Evolutionary conservation across 495 filamentous ascomycete genomes (phyloP), one percentile per base, ranked within the genome.

Genomic region (Trichoderma reesei): DNA sequence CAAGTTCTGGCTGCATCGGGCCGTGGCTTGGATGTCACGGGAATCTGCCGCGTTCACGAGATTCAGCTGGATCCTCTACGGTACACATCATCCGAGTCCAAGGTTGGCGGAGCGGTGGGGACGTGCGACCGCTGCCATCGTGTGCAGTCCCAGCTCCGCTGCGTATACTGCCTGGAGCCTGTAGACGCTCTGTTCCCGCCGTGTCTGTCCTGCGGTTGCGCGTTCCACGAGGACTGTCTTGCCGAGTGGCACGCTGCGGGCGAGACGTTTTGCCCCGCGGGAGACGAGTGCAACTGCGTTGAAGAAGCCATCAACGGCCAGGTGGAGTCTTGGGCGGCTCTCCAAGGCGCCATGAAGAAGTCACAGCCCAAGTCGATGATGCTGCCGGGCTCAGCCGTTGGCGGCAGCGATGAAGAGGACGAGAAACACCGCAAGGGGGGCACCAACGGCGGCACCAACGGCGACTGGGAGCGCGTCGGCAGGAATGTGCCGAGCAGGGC

Each of bases 131-230:
- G 63, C 65, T 82, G 70, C 72, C 76, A 64, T 64, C 74, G 64
- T 71, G 80, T 76, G 20, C 83, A 87, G 68, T 75, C 72, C 3
- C 82, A 83, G 60, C 73, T 87, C 39, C 72, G 71, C 20, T 88
- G 85, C 66, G 80, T 83, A 20, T 82, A 86, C 65, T 88, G 85
- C 66, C 74, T 78, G 64, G 82, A 85, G 64, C 79, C 83, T 18
- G 75, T 87, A 62, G 76, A 76, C 59, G 80, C 80, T 0, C 72
- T 84, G 0, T 88, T 85, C 69, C 73, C 79, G 5, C 76, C 85
- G 6, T 88, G 85, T 67, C 72, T 86, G 6, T 73, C 72, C 60
- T 88, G 85, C 65, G 85, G 85, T n/a, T 86, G 86, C 65, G 80
- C 80, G 13, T 75, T 74, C 14, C 85, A 88, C 70, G 78, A 83